A percentile compares a stretch with the other conserved stretches of the same genome.
These are phyloP conservation scores for Barnettozyma wickerhamii DNA, from an alignment of 805 yeast genomes.

Conservation along the genomic window DNA sequence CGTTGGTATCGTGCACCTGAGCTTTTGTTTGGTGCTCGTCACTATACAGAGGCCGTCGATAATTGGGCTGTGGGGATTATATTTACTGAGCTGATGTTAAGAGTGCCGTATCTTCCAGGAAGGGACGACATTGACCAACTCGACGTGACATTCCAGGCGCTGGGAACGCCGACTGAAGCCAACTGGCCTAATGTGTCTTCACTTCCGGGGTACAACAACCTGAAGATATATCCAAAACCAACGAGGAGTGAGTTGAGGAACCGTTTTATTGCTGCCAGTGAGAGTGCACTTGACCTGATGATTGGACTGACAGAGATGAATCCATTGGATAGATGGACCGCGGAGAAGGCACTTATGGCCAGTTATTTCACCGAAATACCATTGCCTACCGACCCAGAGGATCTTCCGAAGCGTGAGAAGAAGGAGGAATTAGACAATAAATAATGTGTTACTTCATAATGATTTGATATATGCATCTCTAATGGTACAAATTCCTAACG, in stretches of 20 bases:
- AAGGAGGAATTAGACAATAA: slow-evolving; percentile 3
- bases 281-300: slow-evolving; percentile 72
- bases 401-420: slow-evolving; percentile 46
- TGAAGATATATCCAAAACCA: slow-evolving; percentile 79
- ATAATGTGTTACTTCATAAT: neutral
- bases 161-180: slow-evolving; percentile 93
- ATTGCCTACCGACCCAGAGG: slow-evolving; percentile 59
- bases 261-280: slow-evolving; percentile 88
- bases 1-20: slow-evolving; percentile 99
- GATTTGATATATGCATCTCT: no score
- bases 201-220: slow-evolving; percentile 70
- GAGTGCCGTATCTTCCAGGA: slow-evolving; percentile 95
- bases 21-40: slow-evolving; percentile 78
- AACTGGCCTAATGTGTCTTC: slow-evolving; percentile 87
- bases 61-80: slow-evolving; percentile 96
- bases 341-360: slow-evolving; percentile 59
- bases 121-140: slow-evolving; percentile 85
- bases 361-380: slow-evolving; percentile 73
- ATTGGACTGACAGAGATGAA: slow-evolving; percentile 68
- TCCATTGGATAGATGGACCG: slow-evolving; percentile 68
- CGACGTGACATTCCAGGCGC: slow-evolving; percentile 89
- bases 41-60: slow-evolving; percentile 87
- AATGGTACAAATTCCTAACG: slow-evolving; percentile 38
- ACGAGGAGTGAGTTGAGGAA: slow-evolving; percentile 73
- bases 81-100: slow-evolving; percentile 91